Evolutionary conservation across 495 filamentous ascomycete species (phyloP), one percentile per base, ranked within the genome.

Genomic region (Penicillium paxilli): DNA sequence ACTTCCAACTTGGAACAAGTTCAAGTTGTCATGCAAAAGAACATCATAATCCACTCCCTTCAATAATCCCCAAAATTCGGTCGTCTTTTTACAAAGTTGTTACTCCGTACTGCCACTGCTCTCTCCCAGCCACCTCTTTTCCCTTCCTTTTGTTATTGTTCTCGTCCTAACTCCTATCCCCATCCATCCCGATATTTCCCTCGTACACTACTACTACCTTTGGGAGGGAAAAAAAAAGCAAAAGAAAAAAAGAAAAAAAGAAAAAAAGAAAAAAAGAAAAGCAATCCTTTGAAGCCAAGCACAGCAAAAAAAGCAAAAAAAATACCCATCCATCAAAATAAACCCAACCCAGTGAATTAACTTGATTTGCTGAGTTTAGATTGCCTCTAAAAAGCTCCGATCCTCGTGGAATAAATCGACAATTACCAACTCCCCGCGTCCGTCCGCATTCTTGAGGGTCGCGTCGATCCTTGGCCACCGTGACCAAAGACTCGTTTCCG

Each of bases 381-480:
- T 59, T 46, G 10, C 23, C 19, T 9, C 14, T 7, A 48, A 61
- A 61, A 61, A 61, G 44, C 57, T 64, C 52, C 60, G 52, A 57
- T 59, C 51, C 55, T 59, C 55, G 59, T 62, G 55, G 55, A 44
- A 16, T 40, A n/a, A 38, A 10, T 17, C 14, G 33, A 9, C 35
- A 10, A 32, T 32, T 32, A 14, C 30, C 26, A 48, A 40, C 30
- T 26, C 55, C 54, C 54, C 54, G 54, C 64, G 57, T 57, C 46
- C 58, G 53, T 42, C 59, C 42, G 44, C 54, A 62, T 64, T 59
- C 55, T 59, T n/a, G n/a, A n/a, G n/a, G n/a, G n/a, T 60, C 57
- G 58, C 55, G 60, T 63, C 66, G 62, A 62, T 60, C 54, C 50
- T 52, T 51, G 57, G 57, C 59, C 56, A 57, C 60, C 59, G 17